Percentiles rank a stretch among this genome's conserved stretches.
phyloP scores from a whole-genome alignment of 2,329 filamentous ascomycete species.

The Pseudogymnoascus sp. region DNA sequence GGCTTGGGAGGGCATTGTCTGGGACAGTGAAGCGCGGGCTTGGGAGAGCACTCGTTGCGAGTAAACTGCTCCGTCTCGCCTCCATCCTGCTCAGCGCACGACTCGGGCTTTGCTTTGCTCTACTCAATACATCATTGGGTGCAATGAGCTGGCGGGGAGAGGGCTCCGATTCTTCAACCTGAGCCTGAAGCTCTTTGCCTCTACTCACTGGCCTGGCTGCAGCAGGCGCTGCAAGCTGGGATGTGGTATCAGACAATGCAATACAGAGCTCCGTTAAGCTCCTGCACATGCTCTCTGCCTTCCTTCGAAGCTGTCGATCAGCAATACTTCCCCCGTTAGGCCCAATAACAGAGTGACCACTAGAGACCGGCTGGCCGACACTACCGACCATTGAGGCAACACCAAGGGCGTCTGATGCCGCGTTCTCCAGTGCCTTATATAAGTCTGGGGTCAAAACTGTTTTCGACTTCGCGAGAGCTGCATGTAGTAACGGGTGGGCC shows the following conservation, averaged over 20 bases:
- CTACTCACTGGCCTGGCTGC: slow-evolving; percentile 15
- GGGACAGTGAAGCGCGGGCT: slow-evolving; percentile 23
- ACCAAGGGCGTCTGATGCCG: slow-evolving; percentile 71
- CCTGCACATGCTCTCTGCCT: slow-evolving; percentile 86
- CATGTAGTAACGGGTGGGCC: slow-evolving; percentile 68
- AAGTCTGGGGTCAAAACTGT: slow-evolving; percentile 59
- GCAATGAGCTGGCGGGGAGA: background rate
- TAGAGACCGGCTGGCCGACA: slow-evolving; percentile 60
- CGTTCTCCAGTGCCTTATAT: slow-evolving; percentile 70
- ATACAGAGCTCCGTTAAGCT: slow-evolving; percentile 89
- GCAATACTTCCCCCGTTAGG: slow-evolving; percentile 30
- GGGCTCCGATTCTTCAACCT: background rate
- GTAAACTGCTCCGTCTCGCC: slow-evolving; percentile 26
- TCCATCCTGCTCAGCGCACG: slow-evolving; percentile 27
- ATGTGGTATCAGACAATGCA: slow-evolving; percentile 54
- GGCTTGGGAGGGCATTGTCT: slow-evolving; percentile 26
- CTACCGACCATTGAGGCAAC: slow-evolving; percentile 71
- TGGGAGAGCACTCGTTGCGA: slow-evolving; percentile 23
- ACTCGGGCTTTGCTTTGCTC: slow-evolving; percentile 10
- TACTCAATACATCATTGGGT: background rate
- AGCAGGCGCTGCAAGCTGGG: slow-evolving; percentile 8
- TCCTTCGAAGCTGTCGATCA: slow-evolving; percentile 79
- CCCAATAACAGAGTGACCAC: slow-evolving; percentile 39
- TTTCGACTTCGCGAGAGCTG: slow-evolving; percentile 73
- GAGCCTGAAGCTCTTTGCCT: background rate